Evolutionary conservation across 2,329 filamentous ascomycete species (phyloP), one percentile per base, ranked within the genome.

Genomic region (Thermothelomyces thermophilus): DNA sequence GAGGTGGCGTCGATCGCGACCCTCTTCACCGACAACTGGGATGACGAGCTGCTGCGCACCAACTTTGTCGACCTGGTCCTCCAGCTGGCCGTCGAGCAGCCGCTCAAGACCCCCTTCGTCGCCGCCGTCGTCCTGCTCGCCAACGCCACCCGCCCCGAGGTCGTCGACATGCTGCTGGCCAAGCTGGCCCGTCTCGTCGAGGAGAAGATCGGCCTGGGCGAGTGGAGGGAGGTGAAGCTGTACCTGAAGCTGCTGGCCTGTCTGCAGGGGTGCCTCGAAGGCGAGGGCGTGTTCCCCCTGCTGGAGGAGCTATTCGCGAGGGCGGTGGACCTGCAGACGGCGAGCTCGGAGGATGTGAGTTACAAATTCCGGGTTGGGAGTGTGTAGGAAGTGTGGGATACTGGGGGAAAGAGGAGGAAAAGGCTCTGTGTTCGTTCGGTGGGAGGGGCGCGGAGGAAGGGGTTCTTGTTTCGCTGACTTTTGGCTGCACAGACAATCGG

Each of bases 71-170:
- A 84, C 50, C 76, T 95, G 26, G 74, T 83, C 7, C 71, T 90
- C 51, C 87, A 91, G 68, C 75, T 97, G 57, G 77, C 86, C 37
- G 66, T 88, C 31, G 93, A 98, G 70, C 93, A 98, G 70, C 93
- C 93, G 1, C 84, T 98, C 68, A 97, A 97, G 74, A 94, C 90
- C n/a, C 91, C 93, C 0, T 97, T 96, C 65, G 78, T 95, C 33
- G 90, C 90, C 9, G 88, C 87, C 17, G 83, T 91, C 13, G 78
- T 94, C 37, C 76, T 95, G 51, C 79, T 89, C 50, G 79, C 84
- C 57, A 96, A 97, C 70, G 79, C 80, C 22, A 71, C 86, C 60
- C 89, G 88, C 63, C 75, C 85, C 4, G 86, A 93, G 58, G 75
- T 95, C 31, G 80, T 85, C 28, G 75, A 76, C 33, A 80, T 89